Evolutionary conservation across 441 rosid species (phyloP).

Genomic region (Breynia disticha): DNA sequence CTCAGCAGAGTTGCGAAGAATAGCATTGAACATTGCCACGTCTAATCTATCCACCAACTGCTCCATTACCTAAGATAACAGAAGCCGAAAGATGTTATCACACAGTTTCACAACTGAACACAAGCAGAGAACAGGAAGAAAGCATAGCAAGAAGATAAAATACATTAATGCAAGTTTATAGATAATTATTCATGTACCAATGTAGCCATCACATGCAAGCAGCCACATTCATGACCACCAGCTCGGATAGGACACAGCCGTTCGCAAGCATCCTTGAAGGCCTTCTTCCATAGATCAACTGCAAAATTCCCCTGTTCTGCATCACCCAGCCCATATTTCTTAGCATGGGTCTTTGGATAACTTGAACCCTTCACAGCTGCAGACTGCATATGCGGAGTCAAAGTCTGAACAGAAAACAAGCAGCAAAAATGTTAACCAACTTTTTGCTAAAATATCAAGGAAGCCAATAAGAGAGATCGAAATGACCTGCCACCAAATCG

Average conservation of each 20-base stretch:
- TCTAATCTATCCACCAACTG: slow-evolving; percentile 77
- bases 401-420: slow-evolving; percentile 39
- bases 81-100: slow-evolving; percentile 11
- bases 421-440: not conserved
- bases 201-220: slow-evolving; percentile 75
- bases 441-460: not conserved
- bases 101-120: slow-evolving; percentile 1
- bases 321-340: slow-evolving; percentile 36
- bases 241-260: slow-evolving; percentile 86
- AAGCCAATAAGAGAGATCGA: slow-evolving; percentile 6
- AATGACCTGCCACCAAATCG: slow-evolving; percentile 95
- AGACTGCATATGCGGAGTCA: slow-evolving; percentile 85
- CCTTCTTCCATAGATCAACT: slow-evolving; percentile 78
- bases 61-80: slow-evolving; percentile 60
- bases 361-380: slow-evolving; percentile 46
- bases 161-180: not conserved
- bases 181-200: slow-evolving; percentile 35
- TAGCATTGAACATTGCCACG: slow-evolving; percentile 94
- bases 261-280: slow-evolving; percentile 80
- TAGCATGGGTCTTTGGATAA: slow-evolving; percentile 36
- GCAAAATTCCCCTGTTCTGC: slow-evolving; percentile 65
- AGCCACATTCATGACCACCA: slow-evolving; percentile 83
- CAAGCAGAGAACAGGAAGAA: not conserved
- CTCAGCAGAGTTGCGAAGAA: slow-evolving; percentile 79
- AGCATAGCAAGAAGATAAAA: not conserved